A percentile compares a stretch with the other conserved stretches of the same genome.
phyloP scores from a whole-genome alignment of 2,329 filamentous ascomycete genomes.

The Albifimbria verrucaria region DNA sequence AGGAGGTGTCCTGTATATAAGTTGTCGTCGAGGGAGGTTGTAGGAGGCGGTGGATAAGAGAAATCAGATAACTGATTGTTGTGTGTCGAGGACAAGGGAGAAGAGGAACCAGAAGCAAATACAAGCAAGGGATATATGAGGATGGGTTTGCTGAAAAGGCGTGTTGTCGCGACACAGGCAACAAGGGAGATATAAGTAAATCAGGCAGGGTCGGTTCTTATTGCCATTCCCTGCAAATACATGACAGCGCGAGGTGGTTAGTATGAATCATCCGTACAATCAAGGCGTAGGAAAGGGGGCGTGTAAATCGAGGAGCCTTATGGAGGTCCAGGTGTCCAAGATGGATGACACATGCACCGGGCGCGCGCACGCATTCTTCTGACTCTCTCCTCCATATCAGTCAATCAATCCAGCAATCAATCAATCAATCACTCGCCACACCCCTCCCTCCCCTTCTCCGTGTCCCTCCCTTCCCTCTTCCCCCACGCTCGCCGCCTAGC shows the following conservation, averaged over 20 bases:
- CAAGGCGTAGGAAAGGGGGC: background rate
- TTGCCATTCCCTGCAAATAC: no score
- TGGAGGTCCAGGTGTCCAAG: background rate
- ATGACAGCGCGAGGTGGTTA: background rate
- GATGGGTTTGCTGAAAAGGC: background rate
- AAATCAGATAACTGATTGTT: no score
- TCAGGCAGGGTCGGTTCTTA: background rate
- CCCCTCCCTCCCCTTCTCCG: background rate
- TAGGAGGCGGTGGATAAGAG: background rate
- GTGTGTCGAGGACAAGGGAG: background rate
- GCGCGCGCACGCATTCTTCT: background rate
- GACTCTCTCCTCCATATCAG: no score
- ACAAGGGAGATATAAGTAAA: background rate
- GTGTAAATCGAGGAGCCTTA: background rate
- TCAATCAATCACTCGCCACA: background rate
- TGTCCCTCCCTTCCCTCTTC: background rate
- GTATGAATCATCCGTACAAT: background rate
- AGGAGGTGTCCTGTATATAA: no score
- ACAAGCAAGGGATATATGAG: background rate
- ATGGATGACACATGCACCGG: background rate
- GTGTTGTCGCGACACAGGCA: background rate
- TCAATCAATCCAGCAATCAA: no score
- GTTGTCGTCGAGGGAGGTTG: no score
- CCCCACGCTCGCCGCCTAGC: background rate
- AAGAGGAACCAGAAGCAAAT: background rate